A percentile compares a stretch with the other conserved stretches of the same genome.
Conservation (phyloP, 352 stramenopile genomes). For the Pythium chondricola region DNA sequence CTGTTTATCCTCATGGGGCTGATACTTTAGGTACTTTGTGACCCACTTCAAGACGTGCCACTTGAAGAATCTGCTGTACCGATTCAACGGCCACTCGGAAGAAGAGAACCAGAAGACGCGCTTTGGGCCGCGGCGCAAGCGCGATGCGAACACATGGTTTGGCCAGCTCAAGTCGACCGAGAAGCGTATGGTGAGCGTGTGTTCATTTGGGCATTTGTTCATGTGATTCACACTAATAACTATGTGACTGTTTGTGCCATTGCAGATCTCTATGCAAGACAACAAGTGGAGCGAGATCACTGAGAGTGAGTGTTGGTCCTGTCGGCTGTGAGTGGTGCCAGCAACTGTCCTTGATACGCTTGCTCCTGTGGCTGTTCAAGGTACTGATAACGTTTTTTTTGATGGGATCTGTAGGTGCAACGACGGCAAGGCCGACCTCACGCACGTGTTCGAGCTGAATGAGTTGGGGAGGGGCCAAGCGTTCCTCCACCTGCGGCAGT, state of each 20-base stretch:
- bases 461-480: slow-evolving; percentile 54
- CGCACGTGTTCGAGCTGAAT: slow-evolving; percentile 56
- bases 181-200: slow-evolving; percentile 55
- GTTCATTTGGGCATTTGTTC: background rate
- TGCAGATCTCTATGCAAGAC: slow-evolving; percentile 78
- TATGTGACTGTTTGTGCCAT: too few relatives aligned
- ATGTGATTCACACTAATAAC: too few relatives aligned
- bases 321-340: slow-evolving; percentile 31
- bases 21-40: slow-evolving; percentile 76
- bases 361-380: background rate
- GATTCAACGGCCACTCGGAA: slow-evolving; percentile 66
- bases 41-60: slow-evolving; percentile 78
- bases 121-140: slow-evolving; percentile 62
- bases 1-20: too few relatives aligned
- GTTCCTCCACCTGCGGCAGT: slow-evolving; percentile 54
- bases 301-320: slow-evolving; percentile 69
- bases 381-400: slow-evolving; percentile 5
- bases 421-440: slow-evolving; percentile 42
- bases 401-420: slow-evolving; percentile 38
- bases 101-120: slow-evolving; percentile 70
- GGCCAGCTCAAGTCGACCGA: slow-evolving; percentile 79
- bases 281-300: slow-evolving; percentile 82
- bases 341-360: background rate
- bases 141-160: slow-evolving; percentile 68
- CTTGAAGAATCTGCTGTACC: slow-evolving; percentile 72